A percentile compares a stretch with the other conserved stretches of the same genome.
These are phyloP conservation scores for Lactarius sp. DNA, from an alignment of 768 basidiomycete genomes.

Conservation along the genomic window DNA sequence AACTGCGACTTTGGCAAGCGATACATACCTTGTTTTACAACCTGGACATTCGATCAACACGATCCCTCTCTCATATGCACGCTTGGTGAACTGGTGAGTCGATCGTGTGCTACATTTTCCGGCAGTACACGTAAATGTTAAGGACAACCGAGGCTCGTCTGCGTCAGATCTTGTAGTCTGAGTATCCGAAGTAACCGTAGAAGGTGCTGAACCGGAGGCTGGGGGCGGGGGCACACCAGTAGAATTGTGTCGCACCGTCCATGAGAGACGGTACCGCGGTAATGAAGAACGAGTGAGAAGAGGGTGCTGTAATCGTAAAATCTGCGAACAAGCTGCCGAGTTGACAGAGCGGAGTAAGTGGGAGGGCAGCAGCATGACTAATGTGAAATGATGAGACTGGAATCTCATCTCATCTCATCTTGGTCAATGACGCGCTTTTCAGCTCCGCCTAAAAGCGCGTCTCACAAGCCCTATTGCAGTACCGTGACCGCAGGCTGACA, in stretches of 20 bases:
- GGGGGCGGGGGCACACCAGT: not conserved
- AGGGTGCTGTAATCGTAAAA: not conserved
- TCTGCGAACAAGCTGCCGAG: slow-evolving; percentile 3
- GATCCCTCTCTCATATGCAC: slow-evolving; percentile 81
- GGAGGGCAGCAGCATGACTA: slow-evolving; percentile 13
- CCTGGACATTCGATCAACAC: slow-evolving; percentile 89
- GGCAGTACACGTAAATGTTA: slow-evolving; percentile 87
- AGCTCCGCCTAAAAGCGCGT: slow-evolving; percentile 32
- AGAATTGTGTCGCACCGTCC: slow-evolving; percentile 7
- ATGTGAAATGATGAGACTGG: not conserved
- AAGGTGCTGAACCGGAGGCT: slow-evolving; percentile 12
- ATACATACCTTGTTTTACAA: slow-evolving; percentile 76
- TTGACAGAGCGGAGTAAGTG: slow-evolving; percentile 8
- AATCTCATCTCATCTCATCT: not conserved
- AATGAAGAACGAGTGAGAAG: not conserved
- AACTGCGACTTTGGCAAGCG: not conserved
- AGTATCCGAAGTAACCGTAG: not conserved
- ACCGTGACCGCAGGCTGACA: slow-evolving; percentile 16
- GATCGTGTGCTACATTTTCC: slow-evolving; percentile 69
- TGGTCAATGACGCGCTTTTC: slow-evolving; percentile 27
- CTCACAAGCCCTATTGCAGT: not conserved
- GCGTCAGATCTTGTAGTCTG: slow-evolving; percentile 33
- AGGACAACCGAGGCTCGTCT: slow-evolving; percentile 57
- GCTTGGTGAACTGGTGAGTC: slow-evolving; percentile 81
- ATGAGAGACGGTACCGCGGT: slow-evolving; percentile 5